Base-by-base conservation (phyloP, 306 rosid species). In the Rosa rugosa region DNA sequence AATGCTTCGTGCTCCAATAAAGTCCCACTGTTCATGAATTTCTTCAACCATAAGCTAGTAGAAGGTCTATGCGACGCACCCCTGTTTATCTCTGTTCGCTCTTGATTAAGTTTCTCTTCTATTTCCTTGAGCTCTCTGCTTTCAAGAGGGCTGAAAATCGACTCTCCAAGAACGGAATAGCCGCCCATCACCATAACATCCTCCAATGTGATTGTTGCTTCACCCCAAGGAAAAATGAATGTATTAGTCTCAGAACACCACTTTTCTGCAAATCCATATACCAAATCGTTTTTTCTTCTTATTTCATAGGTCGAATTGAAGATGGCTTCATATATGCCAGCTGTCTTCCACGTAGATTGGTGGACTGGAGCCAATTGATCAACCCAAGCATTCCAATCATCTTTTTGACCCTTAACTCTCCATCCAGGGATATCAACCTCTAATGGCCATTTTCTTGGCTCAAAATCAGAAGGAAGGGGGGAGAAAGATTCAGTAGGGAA, bases 131-230 rank as follows among this genome's bases (percentile, higher is more conserved):
- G 2, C 16, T 16, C 57, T 16, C n/a, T 16, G 1, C 22, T 17
- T 6, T 51, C 57, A 51, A 51, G 8, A 16, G 22, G 57, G 22
- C 57, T 51, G 5, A 51, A 51, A 51, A 51, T n/a, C 16, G 20
- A 14, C n/a, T 51, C 57, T 17, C 57, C 57, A 5, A 51, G 17
- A 51, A 51, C 57, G 0, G 57, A 51, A 51, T 51, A 51, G 16
- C 57, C 57, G 17, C 57, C 57, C 17, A 51, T 5, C 4, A 51
- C 22, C 83, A 84, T 80, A 3, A 82, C 57, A 78, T 89, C 93
- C 78, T 89, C 91, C 78, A 85, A 46, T 0, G 89, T 87, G 69
- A 89, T 76, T 0, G 91, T 84, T 14, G 89, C 88, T 77, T 85
- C 91, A 65, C 72, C 91, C 89, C 90, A 87, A 0, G 85, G 80